phyloP scores from a whole-genome alignment of 164 flowering plant species.

The Tinospora cordifolia region DNA sequence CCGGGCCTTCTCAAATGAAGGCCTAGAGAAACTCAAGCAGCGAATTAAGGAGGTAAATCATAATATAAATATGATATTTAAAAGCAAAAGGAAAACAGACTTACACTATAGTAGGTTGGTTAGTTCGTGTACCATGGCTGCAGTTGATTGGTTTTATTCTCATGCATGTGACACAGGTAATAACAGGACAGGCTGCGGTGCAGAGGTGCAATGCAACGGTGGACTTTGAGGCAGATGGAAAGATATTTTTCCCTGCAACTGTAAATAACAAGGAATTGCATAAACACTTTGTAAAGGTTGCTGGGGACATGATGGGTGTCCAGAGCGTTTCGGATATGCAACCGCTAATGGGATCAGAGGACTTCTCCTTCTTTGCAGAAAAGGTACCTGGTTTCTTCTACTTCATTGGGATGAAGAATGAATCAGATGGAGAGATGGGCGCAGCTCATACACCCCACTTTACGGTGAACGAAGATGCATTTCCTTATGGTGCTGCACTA shows the following conservation, averaged over 20 bases:
- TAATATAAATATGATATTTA: neutral
- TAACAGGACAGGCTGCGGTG: conserved; percentile 48
- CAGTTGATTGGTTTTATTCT: neutral
- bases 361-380: conserved; percentile 52
- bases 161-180: conserved; percentile 27
- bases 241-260: conserved; percentile 42
- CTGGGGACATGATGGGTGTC: conserved; percentile 32
- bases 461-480: conserved; percentile 43
- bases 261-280: conserved; percentile 33
- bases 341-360: conserved; percentile 49
- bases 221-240: conserved; percentile 28
- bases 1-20: conserved; percentile 43
- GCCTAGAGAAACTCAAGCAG: conserved; percentile 32
- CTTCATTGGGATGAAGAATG: conserved; percentile 39
- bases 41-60: conserved; percentile 52
- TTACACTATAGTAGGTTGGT: neutral
- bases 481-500: conserved; percentile 55
- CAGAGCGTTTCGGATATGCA: conserved; percentile 23
- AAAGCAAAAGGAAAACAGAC: neutral
- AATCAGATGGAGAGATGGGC: conserved; percentile 29
- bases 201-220: conserved; percentile 44
- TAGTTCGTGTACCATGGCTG: neutral
- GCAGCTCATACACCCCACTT: conserved; percentile 46
- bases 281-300: conserved; percentile 23
- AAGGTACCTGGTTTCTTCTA: conserved; percentile 41